phyloP scores from a whole-genome alignment of 1,139 yeast species.

The Yamadazyma triangularis region DNA sequence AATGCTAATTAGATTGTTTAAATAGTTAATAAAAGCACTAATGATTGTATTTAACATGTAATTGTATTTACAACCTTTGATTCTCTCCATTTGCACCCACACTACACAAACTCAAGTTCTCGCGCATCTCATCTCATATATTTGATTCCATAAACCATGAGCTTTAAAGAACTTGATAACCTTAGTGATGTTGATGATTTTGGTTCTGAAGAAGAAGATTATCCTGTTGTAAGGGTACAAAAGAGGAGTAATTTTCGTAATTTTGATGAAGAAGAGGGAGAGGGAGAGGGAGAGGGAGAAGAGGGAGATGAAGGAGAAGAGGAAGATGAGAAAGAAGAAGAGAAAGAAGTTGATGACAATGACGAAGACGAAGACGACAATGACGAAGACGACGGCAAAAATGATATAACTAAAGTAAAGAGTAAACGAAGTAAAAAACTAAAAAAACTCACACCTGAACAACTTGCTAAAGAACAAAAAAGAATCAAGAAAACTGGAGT shows the following conservation, averaged over 20 bases:
- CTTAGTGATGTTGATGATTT: conserved; percentile 17
- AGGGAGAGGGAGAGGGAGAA: conserved; percentile 9
- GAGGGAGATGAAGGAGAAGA: conserved; percentile 10
- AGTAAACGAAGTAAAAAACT: conserved; percentile 25
- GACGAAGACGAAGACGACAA: conserved; percentile 12
- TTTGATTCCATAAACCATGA: too few relatives aligned
- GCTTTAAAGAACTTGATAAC: background rate
- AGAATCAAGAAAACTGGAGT: conserved; percentile 79
- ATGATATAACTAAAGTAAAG: conserved; percentile 13
- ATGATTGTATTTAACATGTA: too few relatives aligned
- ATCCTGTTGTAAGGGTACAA: conserved; percentile 13
- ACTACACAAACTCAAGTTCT: background rate
- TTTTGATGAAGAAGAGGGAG: conserved; percentile 8
- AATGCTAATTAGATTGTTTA: too few relatives aligned
- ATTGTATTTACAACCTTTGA: too few relatives aligned
- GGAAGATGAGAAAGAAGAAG: conserved; percentile 8
- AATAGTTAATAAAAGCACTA: too few relatives aligned
- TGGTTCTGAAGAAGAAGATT: conserved; percentile 12
- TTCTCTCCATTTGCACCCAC: background rate
- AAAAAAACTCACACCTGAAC: conserved; percentile 48
- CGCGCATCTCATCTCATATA: conserved; percentile 5
- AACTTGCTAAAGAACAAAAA: conserved; percentile 53
- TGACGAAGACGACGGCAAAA: conserved; percentile 14
- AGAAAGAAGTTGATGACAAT: conserved; percentile 9
- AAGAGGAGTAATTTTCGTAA: conserved; percentile 6